Percentiles rank a stretch among this genome's conserved stretches.
These are phyloP conservation scores for Caloboletus inedulis DNA, from an alignment of 1,284 basidiomycete genomes.

Conservation along the genomic window DNA sequence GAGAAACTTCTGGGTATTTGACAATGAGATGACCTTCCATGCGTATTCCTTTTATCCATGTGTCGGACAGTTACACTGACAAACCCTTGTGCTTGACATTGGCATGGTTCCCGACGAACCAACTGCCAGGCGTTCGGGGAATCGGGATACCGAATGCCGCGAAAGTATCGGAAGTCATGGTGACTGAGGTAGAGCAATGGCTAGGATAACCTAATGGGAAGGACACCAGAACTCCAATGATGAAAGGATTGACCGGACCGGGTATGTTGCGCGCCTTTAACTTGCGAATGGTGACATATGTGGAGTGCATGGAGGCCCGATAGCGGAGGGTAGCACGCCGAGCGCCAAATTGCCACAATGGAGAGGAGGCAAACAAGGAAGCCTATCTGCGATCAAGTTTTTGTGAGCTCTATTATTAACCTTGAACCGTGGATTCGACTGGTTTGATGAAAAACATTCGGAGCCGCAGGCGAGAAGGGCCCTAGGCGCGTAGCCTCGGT, in stretches of 20 bases:
- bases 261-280: not conserved
- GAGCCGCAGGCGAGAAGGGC: not conserved
- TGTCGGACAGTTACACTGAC: not conserved
- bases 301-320: constrained; percentile 1
- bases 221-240: constrained; percentile 5
- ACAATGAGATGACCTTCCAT: not conserved
- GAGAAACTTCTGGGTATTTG: not conserved
- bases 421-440: not conserved
- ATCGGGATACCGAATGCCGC: not conserved
- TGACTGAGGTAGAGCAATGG: not conserved
- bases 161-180: not conserved
- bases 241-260: not conserved
- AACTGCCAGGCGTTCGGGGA: constrained; percentile 16
- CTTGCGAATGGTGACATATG: not conserved
- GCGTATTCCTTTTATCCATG: constrained; percentile 14
- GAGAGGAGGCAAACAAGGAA: not conserved
- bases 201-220: not conserved
- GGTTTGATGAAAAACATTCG: not conserved
- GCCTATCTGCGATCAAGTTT: not conserved
- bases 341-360: constrained; percentile 9
- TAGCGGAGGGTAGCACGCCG: not conserved
- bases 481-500: not conserved
- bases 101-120: constrained; percentile 21
- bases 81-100: constrained; percentile 7
- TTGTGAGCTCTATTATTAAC: not conserved